A percentile compares a stretch with the other conserved stretches of the same genome.
Evolutionary conservation across 805 yeast species (phyloP).

Genomic region (Wickerhamiella bombiphila): DNA sequence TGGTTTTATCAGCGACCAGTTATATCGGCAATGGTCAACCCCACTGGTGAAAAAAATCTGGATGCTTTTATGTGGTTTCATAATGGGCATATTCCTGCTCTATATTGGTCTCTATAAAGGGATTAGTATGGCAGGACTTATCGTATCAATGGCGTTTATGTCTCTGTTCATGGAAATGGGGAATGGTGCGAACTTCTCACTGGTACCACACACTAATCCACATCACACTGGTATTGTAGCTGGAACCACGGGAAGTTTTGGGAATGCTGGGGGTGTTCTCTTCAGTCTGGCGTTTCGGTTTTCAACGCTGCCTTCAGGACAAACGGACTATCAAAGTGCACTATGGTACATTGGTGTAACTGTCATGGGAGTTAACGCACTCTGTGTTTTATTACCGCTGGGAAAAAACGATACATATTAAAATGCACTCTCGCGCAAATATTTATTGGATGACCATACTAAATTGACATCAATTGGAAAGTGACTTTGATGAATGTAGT

Average conservation of each 20-base stretch:
- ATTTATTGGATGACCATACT: too few relatives aligned
- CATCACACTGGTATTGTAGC: constrained; percentile 27
- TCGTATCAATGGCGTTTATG: constrained; percentile 23
- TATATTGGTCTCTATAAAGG: constrained; percentile 25
- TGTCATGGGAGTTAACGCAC: constrained; percentile 18
- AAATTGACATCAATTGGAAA: too few relatives aligned
- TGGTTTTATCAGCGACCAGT: constrained; percentile 17
- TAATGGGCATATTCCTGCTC: constrained; percentile 25
- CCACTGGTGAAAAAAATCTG: constrained; percentile 25
- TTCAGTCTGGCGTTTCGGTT: constrained; percentile 27
- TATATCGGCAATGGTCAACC: constrained; percentile 21
- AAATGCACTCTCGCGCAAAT: neutral
- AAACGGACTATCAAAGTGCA: constrained; percentile 20
- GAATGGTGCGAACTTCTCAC: constrained; percentile 27
- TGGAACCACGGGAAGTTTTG: constrained; percentile 27
- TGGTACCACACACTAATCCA: constrained; percentile 26
- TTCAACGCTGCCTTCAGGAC: constrained; percentile 17
- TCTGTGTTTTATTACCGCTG: constrained; percentile 6
- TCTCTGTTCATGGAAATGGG: constrained; percentile 27
- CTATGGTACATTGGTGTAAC: constrained; percentile 26
- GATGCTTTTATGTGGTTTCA: constrained; percentile 21
- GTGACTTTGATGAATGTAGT: too few relatives aligned
- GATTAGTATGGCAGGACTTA: constrained; percentile 21
- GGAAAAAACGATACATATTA: neutral
- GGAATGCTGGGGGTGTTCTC: constrained; percentile 27